These are phyloP conservation scores for Neonectria coccinea DNA, from an alignment of 2,329 filamentous ascomycete species.

Conservation along the genomic window DNA sequence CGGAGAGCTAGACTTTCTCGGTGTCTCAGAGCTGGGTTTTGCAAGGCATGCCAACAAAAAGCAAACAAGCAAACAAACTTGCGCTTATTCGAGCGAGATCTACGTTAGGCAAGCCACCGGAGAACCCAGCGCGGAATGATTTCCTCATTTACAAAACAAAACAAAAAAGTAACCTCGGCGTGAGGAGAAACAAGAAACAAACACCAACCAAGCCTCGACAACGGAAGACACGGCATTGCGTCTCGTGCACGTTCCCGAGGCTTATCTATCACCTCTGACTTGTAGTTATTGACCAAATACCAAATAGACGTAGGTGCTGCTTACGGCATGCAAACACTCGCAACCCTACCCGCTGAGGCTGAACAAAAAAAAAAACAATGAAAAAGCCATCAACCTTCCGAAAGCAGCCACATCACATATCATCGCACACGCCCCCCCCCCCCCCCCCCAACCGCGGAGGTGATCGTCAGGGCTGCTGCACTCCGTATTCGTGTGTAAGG, in stretches of 20 bases:
- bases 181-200: not conserved
- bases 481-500: not conserved
- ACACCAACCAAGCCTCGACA: not conserved
- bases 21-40: not conserved
- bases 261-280: not conserved
- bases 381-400: not conserved
- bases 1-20: not conserved
- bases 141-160: not conserved
- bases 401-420: not conserved
- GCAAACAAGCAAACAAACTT: not conserved
- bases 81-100: not conserved
- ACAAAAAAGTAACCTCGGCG: not conserved
- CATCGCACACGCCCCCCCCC: not conserved
- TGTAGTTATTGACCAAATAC: not conserved
- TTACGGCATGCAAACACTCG: not conserved
- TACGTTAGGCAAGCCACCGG: not conserved
- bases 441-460: not conserved
- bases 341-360: not conserved
- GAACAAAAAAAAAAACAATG: not conserved
- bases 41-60: not conserved
- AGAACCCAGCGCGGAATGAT: not conserved
- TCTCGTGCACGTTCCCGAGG: not conserved
- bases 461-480: slow-evolving; percentile 5
- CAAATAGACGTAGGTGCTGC: not conserved
- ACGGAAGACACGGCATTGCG: not conserved